phyloP scores from a whole-genome alignment of 148 eudicot species.

The Fagopyrum tataricum region DNA sequence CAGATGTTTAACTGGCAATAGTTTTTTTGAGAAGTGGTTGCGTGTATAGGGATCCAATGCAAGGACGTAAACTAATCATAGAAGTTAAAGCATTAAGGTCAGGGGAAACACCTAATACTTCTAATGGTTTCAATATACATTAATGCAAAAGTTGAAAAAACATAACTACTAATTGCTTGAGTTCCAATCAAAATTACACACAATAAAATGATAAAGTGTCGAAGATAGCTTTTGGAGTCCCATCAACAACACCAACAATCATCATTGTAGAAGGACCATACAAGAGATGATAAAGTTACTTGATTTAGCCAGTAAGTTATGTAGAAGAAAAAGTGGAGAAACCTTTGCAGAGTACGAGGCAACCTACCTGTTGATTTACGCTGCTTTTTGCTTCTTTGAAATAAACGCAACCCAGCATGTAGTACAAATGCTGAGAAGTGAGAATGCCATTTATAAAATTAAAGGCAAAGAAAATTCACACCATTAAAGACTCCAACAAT shows the following conservation, averaged over 20 bases:
- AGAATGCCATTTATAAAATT: neutral
- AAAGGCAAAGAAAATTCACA: constrained; percentile 16
- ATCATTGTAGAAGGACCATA: constrained; percentile 55
- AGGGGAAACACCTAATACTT: too few species aligned
- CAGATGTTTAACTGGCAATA: too few species aligned
- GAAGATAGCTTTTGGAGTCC: constrained; percentile 53
- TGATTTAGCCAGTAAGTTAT: constrained; percentile 4
- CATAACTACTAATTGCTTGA: too few species aligned
- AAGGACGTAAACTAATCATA: too few species aligned
- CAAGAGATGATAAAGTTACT: constrained; percentile 30
- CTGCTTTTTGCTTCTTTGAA: constrained; percentile 54
- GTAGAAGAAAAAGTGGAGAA: neutral
- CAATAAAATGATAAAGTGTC: constrained; percentile 20
- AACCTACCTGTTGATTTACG: constrained; percentile 2
- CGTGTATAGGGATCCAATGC: too few species aligned
- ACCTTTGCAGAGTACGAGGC: neutral
- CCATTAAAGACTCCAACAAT: constrained; percentile 69
- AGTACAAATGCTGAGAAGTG: neutral
- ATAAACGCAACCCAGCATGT: constrained; percentile 52
- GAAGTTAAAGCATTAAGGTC: too few species aligned
- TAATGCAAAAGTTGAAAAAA: too few species aligned
- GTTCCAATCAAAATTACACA: too few species aligned
- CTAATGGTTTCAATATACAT: too few species aligned
- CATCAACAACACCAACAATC: constrained; percentile 64
- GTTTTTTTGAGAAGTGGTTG: too few species aligned